phyloP scores from a whole-genome alignment of 495 filamentous ascomycete genomes.

The Melanomma pulvis-pyrius region DNA sequence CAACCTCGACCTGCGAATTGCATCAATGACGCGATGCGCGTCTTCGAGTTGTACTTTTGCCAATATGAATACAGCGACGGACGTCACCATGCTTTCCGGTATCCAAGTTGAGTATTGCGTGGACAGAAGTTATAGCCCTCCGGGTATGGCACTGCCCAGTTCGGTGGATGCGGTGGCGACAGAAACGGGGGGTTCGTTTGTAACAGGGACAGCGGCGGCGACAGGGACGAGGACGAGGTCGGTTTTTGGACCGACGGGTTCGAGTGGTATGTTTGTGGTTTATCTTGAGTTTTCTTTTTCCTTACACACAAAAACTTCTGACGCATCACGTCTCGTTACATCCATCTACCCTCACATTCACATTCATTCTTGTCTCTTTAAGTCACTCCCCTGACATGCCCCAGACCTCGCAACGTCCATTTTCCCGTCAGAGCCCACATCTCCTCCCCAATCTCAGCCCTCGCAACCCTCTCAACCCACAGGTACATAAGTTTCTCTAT shows the following conservation, averaged over 20 bases:
- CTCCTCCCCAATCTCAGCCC: neutral
- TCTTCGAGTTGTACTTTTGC: constrained; percentile 10
- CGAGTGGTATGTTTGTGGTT: neutral
- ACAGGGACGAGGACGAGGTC: neutral
- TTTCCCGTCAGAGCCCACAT: neutral
- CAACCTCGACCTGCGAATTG: constrained; percentile 22
- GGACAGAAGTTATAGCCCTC: neutral
- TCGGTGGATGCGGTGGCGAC: constrained; percentile 3
- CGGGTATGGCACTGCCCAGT: constrained; percentile 19
- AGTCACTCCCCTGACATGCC: neutral
- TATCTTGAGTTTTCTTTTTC: neutral
- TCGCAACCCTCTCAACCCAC: neutral
- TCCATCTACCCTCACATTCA: neutral
- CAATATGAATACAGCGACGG: constrained; percentile 24
- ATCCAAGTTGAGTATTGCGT: constrained; percentile 23
- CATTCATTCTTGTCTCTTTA: neutral
- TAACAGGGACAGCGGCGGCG: neutral
- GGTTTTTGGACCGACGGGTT: neutral
- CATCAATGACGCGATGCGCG: constrained; percentile 4
- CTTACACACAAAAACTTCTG: neutral
- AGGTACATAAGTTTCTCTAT: neutral
- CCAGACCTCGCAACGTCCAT: neutral
- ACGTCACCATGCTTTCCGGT: constrained; percentile 9
- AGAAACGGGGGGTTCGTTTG: neutral
- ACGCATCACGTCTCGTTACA: no score